Base-by-base conservation (phyloP, 164 flowering plant species). In the Pachysandra terminalis region DNA sequence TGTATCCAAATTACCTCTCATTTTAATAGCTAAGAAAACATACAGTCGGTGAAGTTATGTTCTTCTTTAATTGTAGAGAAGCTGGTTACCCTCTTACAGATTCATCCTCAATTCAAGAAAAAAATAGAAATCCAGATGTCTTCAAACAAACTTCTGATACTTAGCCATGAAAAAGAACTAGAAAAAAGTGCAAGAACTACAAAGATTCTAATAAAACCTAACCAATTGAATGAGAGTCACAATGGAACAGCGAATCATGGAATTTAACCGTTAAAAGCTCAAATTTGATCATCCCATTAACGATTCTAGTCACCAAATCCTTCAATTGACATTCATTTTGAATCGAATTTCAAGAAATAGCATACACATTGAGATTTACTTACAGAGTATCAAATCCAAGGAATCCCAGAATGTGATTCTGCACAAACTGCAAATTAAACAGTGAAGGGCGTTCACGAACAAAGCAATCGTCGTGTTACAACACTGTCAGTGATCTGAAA, bases 1-100 rank as follows among this genome's bases (percentile, higher is more conserved):
- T 16, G 68, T 21, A 28, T 72, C 64, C 16, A 35, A 64, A 68
- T 54, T 5, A 61, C 51, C 53, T 37, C 71, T 19, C 78, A 68
- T 75, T 65, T 19, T 37, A 16, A 22, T 5, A 45, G 17, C 51
- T 55, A 55, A 55, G 21, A 55, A 55, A 32, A 3, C 37, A 32
- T 32, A 3, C 37, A 32, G 7, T 3, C 37, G n/a, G n/a, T n/a
- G n/a, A 32, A 32, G 5, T 7, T 7, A 3, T 32, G 37, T 32
- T 32, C n/a, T n/a, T 17, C 24, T 12, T n/a, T 55, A 55, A 55
- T n/a, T 52, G 21, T 21, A 52, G 21, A 5, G 8, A n/a, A n/a
- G 56, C 19, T 16, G 8, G 21, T 5, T 0, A 52, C 56, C 19
- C 56, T 21, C 19, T 8, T 6, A 7, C 19, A 52, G 13, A 52